Base-by-base conservation (phyloP, 768 basidiomycete genomes). In the Boletus huronensis region DNA sequence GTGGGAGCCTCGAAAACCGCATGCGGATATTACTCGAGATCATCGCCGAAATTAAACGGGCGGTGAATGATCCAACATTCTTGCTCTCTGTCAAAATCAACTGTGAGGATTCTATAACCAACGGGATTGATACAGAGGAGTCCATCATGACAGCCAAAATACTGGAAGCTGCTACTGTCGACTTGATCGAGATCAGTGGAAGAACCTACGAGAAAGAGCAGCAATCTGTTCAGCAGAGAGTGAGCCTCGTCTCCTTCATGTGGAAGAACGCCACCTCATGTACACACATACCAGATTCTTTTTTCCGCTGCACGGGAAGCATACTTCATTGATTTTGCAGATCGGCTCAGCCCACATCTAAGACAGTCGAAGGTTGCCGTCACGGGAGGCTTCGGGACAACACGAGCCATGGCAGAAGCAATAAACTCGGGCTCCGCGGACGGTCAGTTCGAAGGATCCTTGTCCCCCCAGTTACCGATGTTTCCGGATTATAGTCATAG, bases 1-100 rank as follows among this genome's bases (percentile, higher is more conserved):
- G 84, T 3, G 85, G 85, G 4, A 69, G 69, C 28, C 60, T 81
- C 29, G 74, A 79, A 60, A 82, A 82, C 59, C 71, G 84, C 13
- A 63, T 68, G n/a, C 73, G 80, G 3, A 77, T 86, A 63, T 54
- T 71, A 3, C 68, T 80, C 8, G 76, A 82, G 61, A 73, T 80
- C 52, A 64, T 79, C 35, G 59, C 76, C 7, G 78, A 78, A 23
- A 73, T 83, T 32, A 61, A 64, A 38, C 63, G 69, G 10, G 74
- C 70, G 0, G 72, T 83, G 40, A 59, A 67, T 16, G 60, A 66
- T 43, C 49, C 58, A 1, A 44, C 58, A 2, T 72, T 72, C 47
- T 48, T 74, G 21, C 55, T 72, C 35, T 71, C 71, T 11, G 70
- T 74, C 46, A 72, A 72, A 52, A 58, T 72, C 48, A 72, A 74